phyloP scores from a whole-genome alignment of 495 filamentous ascomycete genomes.

The Penicillium canariense region DNA sequence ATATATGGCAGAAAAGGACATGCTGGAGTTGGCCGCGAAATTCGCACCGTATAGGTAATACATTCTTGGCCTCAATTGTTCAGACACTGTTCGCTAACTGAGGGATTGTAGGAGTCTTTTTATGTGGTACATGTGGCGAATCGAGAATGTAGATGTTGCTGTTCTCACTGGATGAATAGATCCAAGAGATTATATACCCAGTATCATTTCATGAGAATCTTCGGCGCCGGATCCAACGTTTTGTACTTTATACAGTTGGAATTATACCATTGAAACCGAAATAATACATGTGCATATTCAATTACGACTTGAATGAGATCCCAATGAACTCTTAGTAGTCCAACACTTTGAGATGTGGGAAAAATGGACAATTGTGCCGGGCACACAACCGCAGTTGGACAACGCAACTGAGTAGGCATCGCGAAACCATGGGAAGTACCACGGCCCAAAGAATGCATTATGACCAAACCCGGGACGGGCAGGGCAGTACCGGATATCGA shows the following conservation, averaged over 20 bases:
- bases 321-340: neutral
- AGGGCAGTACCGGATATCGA: slow-evolving; percentile 8
- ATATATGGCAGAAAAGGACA: slow-evolving; percentile 92
- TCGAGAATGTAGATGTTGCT: slow-evolving; percentile 71
- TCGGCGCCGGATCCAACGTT: neutral
- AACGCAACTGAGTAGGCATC: neutral
- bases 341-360: neutral
- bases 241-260: neutral
- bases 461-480: too few relatives aligned
- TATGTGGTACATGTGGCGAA: slow-evolving; percentile 93
- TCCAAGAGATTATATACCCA: neutral
- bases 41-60: slow-evolving; percentile 86
- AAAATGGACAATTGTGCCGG: neutral
- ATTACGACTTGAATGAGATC: neutral
- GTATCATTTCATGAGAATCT: neutral
- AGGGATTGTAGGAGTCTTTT: slow-evolving; percentile 56
- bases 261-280: neutral
- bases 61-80: slow-evolving; percentile 31
- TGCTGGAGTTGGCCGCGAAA: slow-evolving; percentile 75
- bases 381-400: neutral
- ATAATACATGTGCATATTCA: neutral
- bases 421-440: neutral
- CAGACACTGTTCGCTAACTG: neutral
- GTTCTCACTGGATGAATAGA: slow-evolving; percentile 49
- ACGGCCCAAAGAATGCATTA: neutral